Conservation (phyloP, 441 rosid genomes). For the Pelargonium cotyledonis region DNA sequence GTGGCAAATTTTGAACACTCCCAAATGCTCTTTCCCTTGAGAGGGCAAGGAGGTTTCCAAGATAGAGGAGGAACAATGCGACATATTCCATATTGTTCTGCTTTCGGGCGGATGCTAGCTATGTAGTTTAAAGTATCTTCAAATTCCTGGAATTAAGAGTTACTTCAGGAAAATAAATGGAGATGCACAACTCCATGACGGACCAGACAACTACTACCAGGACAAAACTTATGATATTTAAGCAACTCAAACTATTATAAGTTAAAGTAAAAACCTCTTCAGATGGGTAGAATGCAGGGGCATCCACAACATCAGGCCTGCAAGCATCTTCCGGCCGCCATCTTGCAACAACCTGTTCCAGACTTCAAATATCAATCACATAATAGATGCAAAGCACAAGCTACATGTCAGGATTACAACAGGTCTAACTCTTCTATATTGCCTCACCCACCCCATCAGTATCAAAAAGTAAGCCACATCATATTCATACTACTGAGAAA, state of each 20-base stretch:
- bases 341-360: slow-evolving; percentile 65
- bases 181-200: slow-evolving; percentile 4
- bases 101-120: slow-evolving; percentile 69
- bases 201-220: slow-evolving; percentile 11
- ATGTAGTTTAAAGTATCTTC: slow-evolving; percentile 85
- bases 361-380: slow-evolving; percentile 21
- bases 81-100: slow-evolving; percentile 94
- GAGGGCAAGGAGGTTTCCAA: slow-evolving; percentile 96
- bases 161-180: slow-evolving; percentile 16
- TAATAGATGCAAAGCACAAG: slow-evolving; percentile 15
- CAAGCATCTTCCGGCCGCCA: slow-evolving; percentile 73
- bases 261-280: slow-evolving; percentile 64
- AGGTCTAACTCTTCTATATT: not conserved
- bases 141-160: slow-evolving; percentile 63
- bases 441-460: slow-evolving; percentile 5
- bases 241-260: slow-evolving; percentile 22
- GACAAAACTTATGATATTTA: slow-evolving; percentile 2
- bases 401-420: slow-evolving; percentile 1
- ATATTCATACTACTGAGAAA: not conserved
- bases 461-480: not conserved
- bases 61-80: slow-evolving; percentile 97
- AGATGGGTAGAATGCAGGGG: slow-evolving; percentile 88
- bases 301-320: slow-evolving; percentile 72
- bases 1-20: slow-evolving; percentile 73
- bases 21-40: slow-evolving; percentile 74